Conservation (phyloP, 306 rosid genomes). For the Astragalus membranaceus region DNA sequence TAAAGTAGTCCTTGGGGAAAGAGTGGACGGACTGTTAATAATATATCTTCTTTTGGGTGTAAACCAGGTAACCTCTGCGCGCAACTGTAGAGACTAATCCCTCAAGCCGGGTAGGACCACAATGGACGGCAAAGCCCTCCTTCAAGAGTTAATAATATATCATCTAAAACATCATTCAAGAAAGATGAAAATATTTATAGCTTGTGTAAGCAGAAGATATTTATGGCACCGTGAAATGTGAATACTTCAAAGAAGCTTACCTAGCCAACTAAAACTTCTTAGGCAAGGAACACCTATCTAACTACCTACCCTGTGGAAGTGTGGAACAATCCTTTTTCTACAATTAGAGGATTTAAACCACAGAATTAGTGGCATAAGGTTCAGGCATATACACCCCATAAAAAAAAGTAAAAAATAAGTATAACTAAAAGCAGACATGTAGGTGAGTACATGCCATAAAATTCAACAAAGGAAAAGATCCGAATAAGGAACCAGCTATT, state of each 20-base stretch:
- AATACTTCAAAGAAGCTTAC: background rate
- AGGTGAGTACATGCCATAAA: background rate
- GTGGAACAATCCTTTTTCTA: background rate
- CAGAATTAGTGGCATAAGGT: background rate
- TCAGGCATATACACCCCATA: background rate
- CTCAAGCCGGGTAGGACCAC: no score
- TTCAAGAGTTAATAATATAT: no score
- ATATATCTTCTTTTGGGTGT: background rate
- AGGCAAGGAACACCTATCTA: background rate
- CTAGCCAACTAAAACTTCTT: constrained; percentile 6
- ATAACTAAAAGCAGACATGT: background rate
- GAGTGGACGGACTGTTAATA: background rate
- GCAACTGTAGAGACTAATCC: no score
- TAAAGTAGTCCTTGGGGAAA: background rate
- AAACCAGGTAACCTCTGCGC: no score
- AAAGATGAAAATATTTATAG: background rate
- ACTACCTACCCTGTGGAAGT: background rate
- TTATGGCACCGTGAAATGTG: background rate
- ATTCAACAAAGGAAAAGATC: background rate
- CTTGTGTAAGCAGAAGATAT: background rate
- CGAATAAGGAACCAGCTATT: background rate
- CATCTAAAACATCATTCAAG: background rate
- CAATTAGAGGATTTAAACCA: constrained; percentile 5
- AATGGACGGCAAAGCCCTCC: no score
- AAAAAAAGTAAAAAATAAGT: background rate